phyloP scores from a whole-genome alignment of 2,329 filamentous ascomycete species.

The Pestalotiopsis sp. region DNA sequence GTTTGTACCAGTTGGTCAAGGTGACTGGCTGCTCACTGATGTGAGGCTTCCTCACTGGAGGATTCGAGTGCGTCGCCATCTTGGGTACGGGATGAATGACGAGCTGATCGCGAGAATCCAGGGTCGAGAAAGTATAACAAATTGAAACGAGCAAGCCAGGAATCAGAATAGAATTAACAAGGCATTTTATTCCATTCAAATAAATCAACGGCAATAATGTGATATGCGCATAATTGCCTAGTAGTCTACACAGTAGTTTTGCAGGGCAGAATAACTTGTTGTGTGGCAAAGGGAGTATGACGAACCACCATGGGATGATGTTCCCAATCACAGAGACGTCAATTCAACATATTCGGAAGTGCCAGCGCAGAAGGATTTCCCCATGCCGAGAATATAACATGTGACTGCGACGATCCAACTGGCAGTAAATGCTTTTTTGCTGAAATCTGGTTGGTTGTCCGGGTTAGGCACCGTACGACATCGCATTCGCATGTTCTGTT shows the following conservation, averaged over 20 bases:
- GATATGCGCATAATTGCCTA: not conserved
- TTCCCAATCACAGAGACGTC: not conserved
- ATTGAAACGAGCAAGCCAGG: not conserved
- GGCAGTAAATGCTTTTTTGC: not conserved
- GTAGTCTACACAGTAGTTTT: not conserved
- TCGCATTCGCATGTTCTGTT: not conserved
- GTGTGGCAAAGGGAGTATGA: not conserved
- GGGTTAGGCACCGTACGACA: not conserved
- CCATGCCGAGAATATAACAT: not conserved
- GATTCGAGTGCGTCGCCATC: not conserved
- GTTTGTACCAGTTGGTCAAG: not conserved
- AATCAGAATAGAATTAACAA: not conserved
- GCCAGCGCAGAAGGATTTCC: not conserved
- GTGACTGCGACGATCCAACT: not conserved
- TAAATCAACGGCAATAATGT: not conserved
- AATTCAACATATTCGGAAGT: not conserved
- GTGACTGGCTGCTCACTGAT: constrained; percentile 4
- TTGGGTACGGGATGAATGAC: not conserved
- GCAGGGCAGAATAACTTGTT: not conserved
- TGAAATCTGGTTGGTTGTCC: not conserved
- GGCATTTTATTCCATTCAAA: not conserved
- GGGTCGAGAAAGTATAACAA: too few relatives aligned
- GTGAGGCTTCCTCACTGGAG: not conserved
- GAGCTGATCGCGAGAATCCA: not conserved
- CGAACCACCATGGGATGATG: not conserved